These are phyloP conservation scores for Lactarius tabidus DNA, from an alignment of 768 basidiomycete genomes.

Conservation along the genomic window DNA sequence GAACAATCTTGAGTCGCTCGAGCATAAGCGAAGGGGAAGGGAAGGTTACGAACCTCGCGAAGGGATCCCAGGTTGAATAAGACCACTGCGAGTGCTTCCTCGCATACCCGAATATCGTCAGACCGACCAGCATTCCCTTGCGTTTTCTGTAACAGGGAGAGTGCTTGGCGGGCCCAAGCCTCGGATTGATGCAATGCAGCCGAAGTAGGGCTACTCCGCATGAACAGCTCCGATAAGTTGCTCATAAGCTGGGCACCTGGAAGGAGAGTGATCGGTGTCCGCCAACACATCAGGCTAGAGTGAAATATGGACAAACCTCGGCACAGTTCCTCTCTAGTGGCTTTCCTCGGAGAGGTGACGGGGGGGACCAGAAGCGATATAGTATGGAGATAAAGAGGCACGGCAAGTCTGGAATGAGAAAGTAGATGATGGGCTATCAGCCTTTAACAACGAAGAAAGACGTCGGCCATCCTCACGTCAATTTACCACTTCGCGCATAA, in stretches of 20 bases:
- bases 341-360: constrained; percentile 26
- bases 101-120: constrained; percentile 18
- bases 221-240: constrained; percentile 43
- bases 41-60: constrained; percentile 21
- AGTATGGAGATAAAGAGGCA: constrained; percentile 63
- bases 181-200: constrained; percentile 46
- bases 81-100: constrained; percentile 22
- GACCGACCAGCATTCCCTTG: constrained; percentile 16
- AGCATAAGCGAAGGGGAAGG: background rate
- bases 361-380: constrained; percentile 56
- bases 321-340: constrained; percentile 49
- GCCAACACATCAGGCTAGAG: background rate
- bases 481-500: constrained; percentile 51
- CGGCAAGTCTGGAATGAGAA: constrained; percentile 46
- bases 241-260: constrained; percentile 47
- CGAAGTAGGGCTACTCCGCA: constrained; percentile 37
- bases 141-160: constrained; percentile 34
- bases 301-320: constrained; percentile 41
- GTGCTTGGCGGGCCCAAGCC: constrained; percentile 55
- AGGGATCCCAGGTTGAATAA: constrained; percentile 25
- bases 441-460: constrained; percentile 15
- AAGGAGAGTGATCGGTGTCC: background rate
- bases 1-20: background rate
- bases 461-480: constrained; percentile 44
- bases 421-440: constrained; percentile 9